phyloP scores from a whole-genome alignment of 2,329 filamentous ascomycete genomes.

The Talaromyces rugulosus region DNA sequence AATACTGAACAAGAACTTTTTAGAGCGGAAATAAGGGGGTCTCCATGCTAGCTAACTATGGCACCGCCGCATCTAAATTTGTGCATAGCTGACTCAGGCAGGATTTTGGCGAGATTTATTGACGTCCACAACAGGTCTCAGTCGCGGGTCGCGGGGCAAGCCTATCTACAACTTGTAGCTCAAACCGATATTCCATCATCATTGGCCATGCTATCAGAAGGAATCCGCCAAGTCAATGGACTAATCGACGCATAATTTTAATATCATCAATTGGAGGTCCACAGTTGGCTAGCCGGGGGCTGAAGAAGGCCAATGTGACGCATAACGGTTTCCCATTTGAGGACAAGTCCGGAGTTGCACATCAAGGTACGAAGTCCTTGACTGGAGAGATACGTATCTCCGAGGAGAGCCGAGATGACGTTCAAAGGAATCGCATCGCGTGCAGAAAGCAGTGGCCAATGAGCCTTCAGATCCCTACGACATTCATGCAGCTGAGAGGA shows the following conservation, averaged over 20 bases:
- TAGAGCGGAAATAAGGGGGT: not conserved
- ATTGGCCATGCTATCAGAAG: not conserved
- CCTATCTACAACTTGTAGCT: not conserved
- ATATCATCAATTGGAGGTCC: not conserved
- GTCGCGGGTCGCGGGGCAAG: not conserved
- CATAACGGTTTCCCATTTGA: not conserved
- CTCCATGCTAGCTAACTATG: not conserved
- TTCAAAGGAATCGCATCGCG: not conserved
- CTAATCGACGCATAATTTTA: not conserved
- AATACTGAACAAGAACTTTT: not conserved
- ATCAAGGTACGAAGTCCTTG: not conserved
- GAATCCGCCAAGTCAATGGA: not conserved
- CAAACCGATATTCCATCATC: not conserved
- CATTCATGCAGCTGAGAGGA: not conserved
- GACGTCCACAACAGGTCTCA: not conserved
- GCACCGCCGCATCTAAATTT: not conserved
- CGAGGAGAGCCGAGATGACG: not conserved
- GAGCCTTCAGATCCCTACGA: not conserved
- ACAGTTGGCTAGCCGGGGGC: not conserved
- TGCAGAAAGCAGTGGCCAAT: not conserved
- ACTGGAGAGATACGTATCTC: not conserved
- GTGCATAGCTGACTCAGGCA: not conserved
- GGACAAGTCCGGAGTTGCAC: not conserved
- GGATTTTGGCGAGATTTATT: not conserved
- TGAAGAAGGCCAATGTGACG: not conserved